A percentile compares a stretch with the other conserved stretches of the same genome.
phyloP scores from a whole-genome alignment of 108 stramenopile species.

The Nitzschia sp. region DNA sequence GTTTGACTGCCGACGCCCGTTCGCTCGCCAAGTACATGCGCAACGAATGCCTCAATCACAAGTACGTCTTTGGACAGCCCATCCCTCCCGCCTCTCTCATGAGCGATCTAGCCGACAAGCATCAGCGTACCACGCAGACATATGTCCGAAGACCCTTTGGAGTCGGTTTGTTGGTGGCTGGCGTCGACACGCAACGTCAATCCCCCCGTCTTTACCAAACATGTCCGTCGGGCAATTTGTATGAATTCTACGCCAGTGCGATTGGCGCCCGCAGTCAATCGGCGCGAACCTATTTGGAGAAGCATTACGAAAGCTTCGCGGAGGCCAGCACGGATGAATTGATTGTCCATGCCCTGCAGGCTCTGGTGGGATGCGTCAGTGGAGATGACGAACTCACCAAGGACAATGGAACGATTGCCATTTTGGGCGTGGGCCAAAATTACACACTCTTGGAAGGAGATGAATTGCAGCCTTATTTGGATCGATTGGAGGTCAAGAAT shows the following conservation, averaged over 20 bases:
- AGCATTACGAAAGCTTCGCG: conserved; percentile 75
- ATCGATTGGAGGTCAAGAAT: conserved; percentile 79
- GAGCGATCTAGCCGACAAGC: conserved; percentile 95
- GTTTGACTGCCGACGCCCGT: conserved; percentile 96
- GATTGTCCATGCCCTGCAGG: conserved; percentile 95
- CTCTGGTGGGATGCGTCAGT: conserved; percentile 89
- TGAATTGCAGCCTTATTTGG: conserved; percentile 83
- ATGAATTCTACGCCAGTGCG: conserved; percentile 94
- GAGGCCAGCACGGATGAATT: conserved; percentile 76
- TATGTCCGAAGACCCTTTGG: conserved; percentile 98
- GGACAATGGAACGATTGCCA: conserved; percentile 85
- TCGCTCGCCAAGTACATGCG: conserved; percentile 97
- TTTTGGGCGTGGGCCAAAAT: conserved; percentile 78
- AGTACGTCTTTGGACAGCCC: conserved; percentile 94
- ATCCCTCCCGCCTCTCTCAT: conserved; percentile 91
- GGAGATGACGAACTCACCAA: conserved; percentile 90
- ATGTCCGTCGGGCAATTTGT: conserved; percentile 95
- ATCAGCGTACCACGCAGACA: conserved; percentile 98
- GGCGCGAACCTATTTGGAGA: conserved; percentile 98
- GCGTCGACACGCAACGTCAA: conserved; percentile 61
- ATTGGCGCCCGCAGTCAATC: conserved; percentile 96
- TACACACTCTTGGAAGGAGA: conserved; percentile 80
- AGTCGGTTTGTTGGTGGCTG: conserved; percentile 93
- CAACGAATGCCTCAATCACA: conserved; percentile 96
- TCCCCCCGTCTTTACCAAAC: conserved; percentile 96